Conservation (phyloP, 164 flowering plant species). For the Berberis thunbergii region DNA sequence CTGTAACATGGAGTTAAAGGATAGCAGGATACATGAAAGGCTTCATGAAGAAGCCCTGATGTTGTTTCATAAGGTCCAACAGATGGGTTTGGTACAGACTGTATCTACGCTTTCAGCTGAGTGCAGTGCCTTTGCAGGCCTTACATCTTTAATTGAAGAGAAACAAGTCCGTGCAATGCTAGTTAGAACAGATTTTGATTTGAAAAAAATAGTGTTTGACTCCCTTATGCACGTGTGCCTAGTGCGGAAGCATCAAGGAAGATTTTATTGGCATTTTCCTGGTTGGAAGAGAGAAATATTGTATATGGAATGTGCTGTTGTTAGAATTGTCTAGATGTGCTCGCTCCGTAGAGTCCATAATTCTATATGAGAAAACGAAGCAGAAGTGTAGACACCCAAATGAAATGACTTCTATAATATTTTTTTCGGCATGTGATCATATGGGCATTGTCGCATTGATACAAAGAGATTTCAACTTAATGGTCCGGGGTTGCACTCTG, state of each 20-base stretch:
- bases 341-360: conserved; percentile 45
- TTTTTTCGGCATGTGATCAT: conserved; percentile 73
- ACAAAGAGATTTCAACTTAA: conserved; percentile 38
- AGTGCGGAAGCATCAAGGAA: conserved; percentile 58
- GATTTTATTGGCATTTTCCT: conserved; percentile 45
- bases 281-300: conserved; percentile 34
- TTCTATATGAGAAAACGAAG: conserved; percentile 81
- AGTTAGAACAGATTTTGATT: conserved; percentile 41
- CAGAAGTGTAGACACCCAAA: conserved; percentile 49
- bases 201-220: conserved; percentile 44
- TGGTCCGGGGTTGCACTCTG: conserved; percentile 34
- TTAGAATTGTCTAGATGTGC: conserved; percentile 82
- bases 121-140: conserved; percentile 63
- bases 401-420: conserved; percentile 55
- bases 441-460: conserved; percentile 59
- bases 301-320: conserved; percentile 79
- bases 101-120: conserved; percentile 61
- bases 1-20: conserved; percentile 89
- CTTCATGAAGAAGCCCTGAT: conserved; percentile 63
- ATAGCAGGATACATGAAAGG: conserved; percentile 70
- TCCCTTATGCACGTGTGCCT: conserved; percentile 81
- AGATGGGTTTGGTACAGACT: conserved; percentile 30
- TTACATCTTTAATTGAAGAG: conserved; percentile 69
- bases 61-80: conserved; percentile 36
- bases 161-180: conserved; percentile 57